These are phyloP conservation scores for Claviceps sp. DNA, from an alignment of 2,329 filamentous ascomycete genomes.

Conservation along the genomic window DNA sequence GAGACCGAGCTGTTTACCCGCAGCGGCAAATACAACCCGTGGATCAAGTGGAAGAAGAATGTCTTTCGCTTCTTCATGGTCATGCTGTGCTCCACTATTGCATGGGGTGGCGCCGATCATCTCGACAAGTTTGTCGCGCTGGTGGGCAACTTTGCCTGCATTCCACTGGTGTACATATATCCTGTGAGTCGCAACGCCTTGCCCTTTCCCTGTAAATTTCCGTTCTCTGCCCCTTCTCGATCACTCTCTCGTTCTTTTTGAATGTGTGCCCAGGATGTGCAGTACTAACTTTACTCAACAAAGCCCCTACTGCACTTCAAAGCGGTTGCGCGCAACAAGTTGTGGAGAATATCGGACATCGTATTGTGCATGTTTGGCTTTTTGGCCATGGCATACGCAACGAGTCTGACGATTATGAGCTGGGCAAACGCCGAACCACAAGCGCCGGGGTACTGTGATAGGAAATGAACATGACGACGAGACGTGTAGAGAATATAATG, in stretches of 20 bases:
- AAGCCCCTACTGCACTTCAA: slow-evolving; percentile 83
- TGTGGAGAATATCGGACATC: slow-evolving; percentile 61
- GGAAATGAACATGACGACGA: slow-evolving; percentile 10
- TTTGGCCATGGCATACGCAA: slow-evolving; percentile 85
- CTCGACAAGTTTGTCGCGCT: slow-evolving; percentile 95
- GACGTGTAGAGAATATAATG: not conserved
- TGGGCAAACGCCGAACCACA: slow-evolving; percentile 54
- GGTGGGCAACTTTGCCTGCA: slow-evolving; percentile 94
- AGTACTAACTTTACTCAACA: slow-evolving; percentile 17
- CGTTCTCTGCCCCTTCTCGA: not conserved
- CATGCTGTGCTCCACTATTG: slow-evolving; percentile 69
- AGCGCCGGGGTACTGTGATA: slow-evolving; percentile 42
- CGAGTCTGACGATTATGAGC: slow-evolving; percentile 68
- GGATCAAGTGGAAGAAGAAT: slow-evolving; percentile 99
- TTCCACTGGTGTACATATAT: slow-evolving; percentile 94
- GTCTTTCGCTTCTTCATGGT: slow-evolving; percentile 90
- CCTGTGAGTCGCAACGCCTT: slow-evolving; percentile 52
- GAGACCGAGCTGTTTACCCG: slow-evolving; percentile 88
- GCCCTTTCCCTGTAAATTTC: not conserved
- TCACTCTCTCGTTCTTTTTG: not conserved
- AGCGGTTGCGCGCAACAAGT: slow-evolving; percentile 56
- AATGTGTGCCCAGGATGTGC: not conserved
- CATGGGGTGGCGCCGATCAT: slow-evolving; percentile 84
- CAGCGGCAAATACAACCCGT: slow-evolving; percentile 94
- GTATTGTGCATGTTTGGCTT: slow-evolving; percentile 68